Conservation (phyloP, 1,139 yeast species). For the Yamadazyma siamensis region DNA sequence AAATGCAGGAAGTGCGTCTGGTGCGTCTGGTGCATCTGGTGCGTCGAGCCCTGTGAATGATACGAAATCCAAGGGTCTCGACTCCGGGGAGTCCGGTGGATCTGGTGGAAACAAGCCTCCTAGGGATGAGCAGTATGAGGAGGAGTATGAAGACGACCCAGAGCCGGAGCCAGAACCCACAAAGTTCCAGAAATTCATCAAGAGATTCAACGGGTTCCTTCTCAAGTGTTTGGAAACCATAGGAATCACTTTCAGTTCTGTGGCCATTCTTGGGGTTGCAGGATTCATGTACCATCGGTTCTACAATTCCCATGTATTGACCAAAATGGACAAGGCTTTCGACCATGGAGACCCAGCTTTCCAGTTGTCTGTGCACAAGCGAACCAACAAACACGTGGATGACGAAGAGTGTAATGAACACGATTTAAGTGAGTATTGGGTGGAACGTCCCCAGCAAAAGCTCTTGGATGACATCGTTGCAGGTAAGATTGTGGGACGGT, state of each 20-base stretch:
- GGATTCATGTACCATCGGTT: conserved; percentile 67
- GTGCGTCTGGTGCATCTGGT: background rate
- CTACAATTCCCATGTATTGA: conserved; percentile 57
- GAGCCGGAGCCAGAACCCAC: conserved; percentile 14
- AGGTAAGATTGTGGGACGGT: conserved; percentile 64
- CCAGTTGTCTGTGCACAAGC: conserved; percentile 51
- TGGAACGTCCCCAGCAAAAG: conserved; percentile 66
- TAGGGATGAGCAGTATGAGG: conserved; percentile 8
- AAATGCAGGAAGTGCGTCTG: background rate
- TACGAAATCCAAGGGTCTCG: background rate
- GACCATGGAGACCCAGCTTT: conserved; percentile 66
- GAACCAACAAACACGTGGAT: conserved; percentile 30
- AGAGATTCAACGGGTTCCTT: conserved; percentile 12
- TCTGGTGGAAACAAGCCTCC: conserved; percentile 11
- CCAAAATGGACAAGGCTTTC: conserved; percentile 66
- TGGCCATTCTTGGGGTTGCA: conserved; percentile 67
- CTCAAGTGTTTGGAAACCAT: conserved; percentile 67
- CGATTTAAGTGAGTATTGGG: conserved; percentile 47
- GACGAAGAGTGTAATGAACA: conserved; percentile 17
- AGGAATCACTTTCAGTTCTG: conserved; percentile 71
- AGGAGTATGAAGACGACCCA: conserved; percentile 12
- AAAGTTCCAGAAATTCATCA: conserved; percentile 10
- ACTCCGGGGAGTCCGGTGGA: conserved; percentile 1
- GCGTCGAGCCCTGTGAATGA: background rate
- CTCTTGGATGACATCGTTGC: conserved; percentile 61